These are phyloP conservation scores for Endocalyx cinctus DNA, from an alignment of 2,329 filamentous ascomycete genomes.

Conservation along the genomic window DNA sequence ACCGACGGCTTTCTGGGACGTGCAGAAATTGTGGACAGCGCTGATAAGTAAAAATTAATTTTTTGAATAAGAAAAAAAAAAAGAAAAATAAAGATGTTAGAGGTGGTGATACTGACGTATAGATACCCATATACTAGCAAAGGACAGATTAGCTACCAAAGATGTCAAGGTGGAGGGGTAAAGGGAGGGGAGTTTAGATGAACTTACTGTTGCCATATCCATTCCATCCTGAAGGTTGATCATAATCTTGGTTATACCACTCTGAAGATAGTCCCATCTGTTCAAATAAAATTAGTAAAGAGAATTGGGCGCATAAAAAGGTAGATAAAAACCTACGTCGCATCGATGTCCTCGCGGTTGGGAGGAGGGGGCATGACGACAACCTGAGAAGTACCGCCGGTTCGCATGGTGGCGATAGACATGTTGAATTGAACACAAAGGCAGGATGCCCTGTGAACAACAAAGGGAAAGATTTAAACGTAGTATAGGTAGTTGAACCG, in stretches of 20 bases:
- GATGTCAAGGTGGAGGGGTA: not conserved
- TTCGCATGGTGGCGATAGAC: constrained; percentile 28
- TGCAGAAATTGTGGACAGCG: constrained; percentile 98
- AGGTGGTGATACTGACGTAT: constrained; percentile 73
- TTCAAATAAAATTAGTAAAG: constrained; percentile 13
- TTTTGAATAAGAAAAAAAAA: not conserved
- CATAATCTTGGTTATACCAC: constrained; percentile 91
- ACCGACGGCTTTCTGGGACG: constrained; percentile 88
- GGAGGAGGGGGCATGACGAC: constrained; percentile 59
- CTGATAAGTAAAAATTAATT: constrained; percentile 35
- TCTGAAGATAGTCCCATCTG: constrained; percentile 87
- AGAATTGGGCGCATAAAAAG: constrained; percentile 7
- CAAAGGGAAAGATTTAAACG: constrained; percentile 4
- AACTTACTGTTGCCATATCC: constrained; percentile 77
- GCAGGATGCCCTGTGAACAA: constrained; percentile 9
- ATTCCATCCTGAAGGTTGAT: constrained; percentile 84
- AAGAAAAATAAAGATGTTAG: too few species aligned
- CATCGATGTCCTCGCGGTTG: constrained; percentile 56
- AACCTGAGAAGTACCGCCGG: too few species aligned
- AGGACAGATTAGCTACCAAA: constrained; percentile 8
- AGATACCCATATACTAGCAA: constrained; percentile 84
- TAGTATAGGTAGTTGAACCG: constrained; percentile 5
- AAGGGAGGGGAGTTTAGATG: too few species aligned
- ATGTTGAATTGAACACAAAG: constrained; percentile 17
- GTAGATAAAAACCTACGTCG: constrained; percentile 34